Evolutionary conservation across 108 stramenopile species (phyloP).

Genomic region (Schizochytrium sp.): DNA sequence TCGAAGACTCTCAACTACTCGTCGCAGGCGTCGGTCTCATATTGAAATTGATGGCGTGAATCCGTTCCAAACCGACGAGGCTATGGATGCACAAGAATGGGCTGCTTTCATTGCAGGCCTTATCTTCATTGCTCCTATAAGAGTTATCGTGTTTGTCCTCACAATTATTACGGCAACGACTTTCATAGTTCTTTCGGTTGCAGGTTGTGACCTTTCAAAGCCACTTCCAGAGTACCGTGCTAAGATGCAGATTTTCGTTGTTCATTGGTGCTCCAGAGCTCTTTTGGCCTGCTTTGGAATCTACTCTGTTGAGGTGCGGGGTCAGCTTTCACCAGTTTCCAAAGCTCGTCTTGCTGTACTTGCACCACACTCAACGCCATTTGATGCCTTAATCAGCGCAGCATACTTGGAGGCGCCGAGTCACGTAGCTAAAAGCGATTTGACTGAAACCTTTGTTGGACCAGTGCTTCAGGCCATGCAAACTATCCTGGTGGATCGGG

Average conservation of each 20-base stretch:
- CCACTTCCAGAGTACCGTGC: conserved; percentile 12
- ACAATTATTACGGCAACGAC: neutral
- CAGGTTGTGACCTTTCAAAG: neutral
- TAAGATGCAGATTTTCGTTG: neutral
- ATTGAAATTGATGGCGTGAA: conserved; percentile 20
- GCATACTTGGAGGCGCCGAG: conserved; percentile 37
- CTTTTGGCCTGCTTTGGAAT: conserved; percentile 32
- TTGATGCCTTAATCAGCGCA: conserved; percentile 17
- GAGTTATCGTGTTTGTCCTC: neutral
- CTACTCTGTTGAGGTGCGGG: neutral
- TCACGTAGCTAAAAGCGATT: conserved; percentile 2
- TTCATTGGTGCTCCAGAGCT: neutral
- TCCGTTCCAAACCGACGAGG: conserved; percentile 46
- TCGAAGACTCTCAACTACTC: neutral
- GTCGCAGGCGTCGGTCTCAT: neutral
- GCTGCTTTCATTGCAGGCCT: neutral
- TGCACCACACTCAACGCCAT: conserved; percentile 44
- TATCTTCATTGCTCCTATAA: neutral
- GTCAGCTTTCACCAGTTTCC: neutral
- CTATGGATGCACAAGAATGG: conserved; percentile 37
- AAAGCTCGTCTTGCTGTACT: conserved; percentile 13
- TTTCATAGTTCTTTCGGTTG: conserved; percentile 1
- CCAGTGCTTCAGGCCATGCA: conserved; percentile 9
- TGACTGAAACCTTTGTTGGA: conserved; percentile 16
- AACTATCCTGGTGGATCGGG: conserved; percentile 47